phyloP scores from a whole-genome alignment of 352 stramenopile species.

The Pythium sp. region DNA sequence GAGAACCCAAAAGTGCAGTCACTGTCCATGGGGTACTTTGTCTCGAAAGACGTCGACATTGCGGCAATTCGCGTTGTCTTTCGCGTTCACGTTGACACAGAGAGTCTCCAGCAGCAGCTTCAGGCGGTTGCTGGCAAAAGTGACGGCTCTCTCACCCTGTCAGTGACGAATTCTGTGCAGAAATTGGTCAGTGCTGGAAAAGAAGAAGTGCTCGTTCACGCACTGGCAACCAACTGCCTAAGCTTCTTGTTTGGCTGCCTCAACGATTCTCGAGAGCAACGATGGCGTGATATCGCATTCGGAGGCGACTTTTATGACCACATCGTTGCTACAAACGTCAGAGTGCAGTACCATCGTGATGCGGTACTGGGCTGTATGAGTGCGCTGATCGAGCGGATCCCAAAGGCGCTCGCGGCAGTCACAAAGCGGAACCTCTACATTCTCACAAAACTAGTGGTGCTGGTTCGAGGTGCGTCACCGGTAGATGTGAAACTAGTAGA shows the following conservation, averaged over 20 bases:
- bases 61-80: constrained; percentile 14
- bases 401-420: neutral
- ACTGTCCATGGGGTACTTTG: constrained; percentile 18
- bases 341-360: constrained; percentile 2
- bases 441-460: constrained; percentile 4
- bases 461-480: neutral
- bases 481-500: neutral
- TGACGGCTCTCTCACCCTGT: neutral
- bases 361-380: constrained; percentile 6
- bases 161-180: neutral
- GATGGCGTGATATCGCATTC: constrained; percentile 14
- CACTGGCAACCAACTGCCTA: constrained; percentile 10
- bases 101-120: constrained; percentile 1
- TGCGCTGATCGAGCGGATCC: constrained; percentile 9
- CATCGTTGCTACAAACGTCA: neutral
- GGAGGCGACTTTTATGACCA: constrained; percentile 12
- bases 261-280: neutral
- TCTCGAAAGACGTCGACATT: constrained; percentile 16
- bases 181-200: neutral
- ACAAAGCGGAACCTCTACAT: constrained; percentile 18
- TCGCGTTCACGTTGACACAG: constrained; percentile 11
- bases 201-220: neutral
- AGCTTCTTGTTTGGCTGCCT: constrained; percentile 15
- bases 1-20: constrained; percentile 7
- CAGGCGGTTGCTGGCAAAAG: neutral